A percentile compares a stretch with the other conserved stretches of the same genome.
These are phyloP conservation scores for Huntiella bhutanensis DNA, from an alignment of 2,329 filamentous ascomycete species.

Conservation along the genomic window DNA sequence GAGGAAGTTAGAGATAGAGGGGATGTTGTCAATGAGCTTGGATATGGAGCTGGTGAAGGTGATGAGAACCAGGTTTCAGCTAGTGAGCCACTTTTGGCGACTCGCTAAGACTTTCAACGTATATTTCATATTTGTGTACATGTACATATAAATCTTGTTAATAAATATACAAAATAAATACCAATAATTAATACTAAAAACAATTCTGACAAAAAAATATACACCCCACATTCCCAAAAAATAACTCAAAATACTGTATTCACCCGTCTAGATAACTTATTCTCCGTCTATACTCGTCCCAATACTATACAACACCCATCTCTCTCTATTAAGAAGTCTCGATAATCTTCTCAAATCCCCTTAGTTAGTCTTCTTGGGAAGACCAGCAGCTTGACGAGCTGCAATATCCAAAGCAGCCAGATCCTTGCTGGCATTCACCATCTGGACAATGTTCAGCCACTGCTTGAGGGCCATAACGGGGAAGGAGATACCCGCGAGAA, in stretches of 20 bases:
- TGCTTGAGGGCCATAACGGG: slow-evolving; percentile 88
- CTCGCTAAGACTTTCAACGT: neutral
- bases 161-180: slow-evolving; percentile 2
- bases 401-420: slow-evolving; percentile 77
- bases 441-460: slow-evolving; percentile 79
- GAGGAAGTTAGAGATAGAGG: neutral
- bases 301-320: too few relatives aligned
- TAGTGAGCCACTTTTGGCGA: neutral
- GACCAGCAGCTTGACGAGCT: slow-evolving; percentile 34
- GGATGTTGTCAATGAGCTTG: slow-evolving; percentile 6
- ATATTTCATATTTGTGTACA: neutral
- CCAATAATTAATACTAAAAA: neutral
- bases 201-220: too few relatives aligned
- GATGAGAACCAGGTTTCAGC: neutral
- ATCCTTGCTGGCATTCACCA: slow-evolving; percentile 83
- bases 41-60: slow-evolving; percentile 6
- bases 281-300: too few relatives aligned
- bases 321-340: too few relatives aligned
- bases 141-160: neutral
- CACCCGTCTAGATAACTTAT: too few relatives aligned
- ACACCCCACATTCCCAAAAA: too few relatives aligned
- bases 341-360: too few relatives aligned
- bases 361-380: slow-evolving; percentile 27
- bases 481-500: slow-evolving; percentile 60
- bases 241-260: too few relatives aligned